phyloP scores from a whole-genome alignment of 768 basidiomycete species.

The Tricholoma sp. region DNA sequence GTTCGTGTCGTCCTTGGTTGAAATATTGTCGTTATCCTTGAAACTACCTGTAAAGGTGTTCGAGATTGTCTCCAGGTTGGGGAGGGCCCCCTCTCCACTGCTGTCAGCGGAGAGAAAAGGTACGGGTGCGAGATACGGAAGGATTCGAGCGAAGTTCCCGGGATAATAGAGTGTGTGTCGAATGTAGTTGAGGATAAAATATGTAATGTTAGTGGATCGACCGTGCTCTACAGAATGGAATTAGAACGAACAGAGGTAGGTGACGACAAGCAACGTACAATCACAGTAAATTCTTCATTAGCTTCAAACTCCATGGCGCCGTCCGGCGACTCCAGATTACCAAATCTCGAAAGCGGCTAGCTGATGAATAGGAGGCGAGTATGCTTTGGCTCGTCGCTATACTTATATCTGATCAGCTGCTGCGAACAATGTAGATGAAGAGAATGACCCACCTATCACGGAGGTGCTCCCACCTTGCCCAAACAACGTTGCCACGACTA shows the following conservation, averaged over 20 bases:
- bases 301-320: slow-evolving; percentile 21
- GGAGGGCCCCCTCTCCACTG: neutral
- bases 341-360: slow-evolving; percentile 55
- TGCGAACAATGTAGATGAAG: no score
- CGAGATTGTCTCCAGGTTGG: neutral
- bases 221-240: slow-evolving; percentile 44
- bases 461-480: neutral
- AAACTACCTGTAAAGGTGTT: slow-evolving; percentile 8
- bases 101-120: neutral
- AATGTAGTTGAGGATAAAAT: slow-evolving; percentile 54
- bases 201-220: slow-evolving; percentile 47
- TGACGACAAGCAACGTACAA: slow-evolving; percentile 38
- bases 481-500: neutral
- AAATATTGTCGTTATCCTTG: neutral
- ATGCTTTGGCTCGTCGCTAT: neutral
- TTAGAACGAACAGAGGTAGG: neutral
- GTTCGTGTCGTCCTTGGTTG: neutral
- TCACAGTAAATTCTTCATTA: slow-evolving; percentile 36
- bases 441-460: slow-evolving; percentile 1
- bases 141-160: slow-evolving; percentile 40
- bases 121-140: slow-evolving; percentile 15
- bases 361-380: slow-evolving; percentile 26
- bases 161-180: slow-evolving; percentile 44
- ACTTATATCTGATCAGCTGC: neutral
- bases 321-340: slow-evolving; percentile 47